Evolutionary conservation across 2,329 filamentous ascomycete species (phyloP).

Genomic region (Pseudogymnoascus sp.): DNA sequence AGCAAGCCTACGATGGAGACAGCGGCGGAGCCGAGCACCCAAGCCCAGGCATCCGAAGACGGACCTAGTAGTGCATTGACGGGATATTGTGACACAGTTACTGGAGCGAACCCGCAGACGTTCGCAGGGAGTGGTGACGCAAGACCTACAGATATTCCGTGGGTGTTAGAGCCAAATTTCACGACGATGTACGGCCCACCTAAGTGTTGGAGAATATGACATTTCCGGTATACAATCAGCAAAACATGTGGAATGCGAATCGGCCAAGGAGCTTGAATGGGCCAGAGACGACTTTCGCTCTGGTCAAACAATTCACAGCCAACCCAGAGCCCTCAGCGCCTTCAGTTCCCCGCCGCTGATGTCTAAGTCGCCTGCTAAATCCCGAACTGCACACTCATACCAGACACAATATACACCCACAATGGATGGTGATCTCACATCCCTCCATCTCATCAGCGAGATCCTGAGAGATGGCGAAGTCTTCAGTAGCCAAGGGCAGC

Average conservation of each 20-base stretch:
- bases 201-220: neutral
- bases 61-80: slow-evolving; percentile 44
- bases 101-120: neutral
- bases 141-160: neutral
- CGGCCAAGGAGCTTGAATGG: neutral
- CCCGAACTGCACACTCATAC: no score
- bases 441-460: no score
- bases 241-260: neutral
- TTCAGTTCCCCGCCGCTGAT: neutral
- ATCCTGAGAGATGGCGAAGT: no score
- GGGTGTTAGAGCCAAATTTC: no score
- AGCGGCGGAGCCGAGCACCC: no score
- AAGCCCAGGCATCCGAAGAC: no score
- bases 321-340: neutral
- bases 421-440: no score
- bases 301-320: neutral
- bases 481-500: no score
- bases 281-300: neutral
- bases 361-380: neutral
- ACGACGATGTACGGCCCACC: no score
- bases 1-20: no score
- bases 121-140: neutral
- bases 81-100: neutral
- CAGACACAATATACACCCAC: no score
- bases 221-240: neutral